Conservation (phyloP, 1,139 yeast genomes). For the Yamadazyma trypodendri region DNA sequence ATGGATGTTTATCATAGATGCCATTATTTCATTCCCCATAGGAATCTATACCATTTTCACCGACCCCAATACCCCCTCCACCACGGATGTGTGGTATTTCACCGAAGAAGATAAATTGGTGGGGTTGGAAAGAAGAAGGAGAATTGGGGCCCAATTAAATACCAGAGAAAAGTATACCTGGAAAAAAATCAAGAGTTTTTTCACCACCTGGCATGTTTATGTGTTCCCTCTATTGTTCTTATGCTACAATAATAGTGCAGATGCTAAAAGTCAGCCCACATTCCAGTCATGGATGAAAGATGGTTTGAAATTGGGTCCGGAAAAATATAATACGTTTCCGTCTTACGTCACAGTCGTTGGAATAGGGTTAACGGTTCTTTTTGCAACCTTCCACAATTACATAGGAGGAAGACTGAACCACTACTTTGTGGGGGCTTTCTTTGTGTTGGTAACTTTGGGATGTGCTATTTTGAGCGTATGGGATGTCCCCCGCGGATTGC, state of each 20-base stretch:
- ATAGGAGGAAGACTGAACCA: conserved; percentile 42
- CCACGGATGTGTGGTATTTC: conserved; percentile 39
- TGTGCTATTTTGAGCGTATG: conserved; percentile 44
- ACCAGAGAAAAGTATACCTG: conserved; percentile 43
- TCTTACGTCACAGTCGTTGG: conserved; percentile 46
- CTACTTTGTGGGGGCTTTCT: conserved; percentile 34
- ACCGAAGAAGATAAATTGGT: conserved; percentile 32
- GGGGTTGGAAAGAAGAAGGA: conserved; percentile 41
- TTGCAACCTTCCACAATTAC: conserved; percentile 45
- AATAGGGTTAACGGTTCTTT: conserved; percentile 36
- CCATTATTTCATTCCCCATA: conserved; percentile 36
- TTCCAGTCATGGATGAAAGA: conserved; percentile 55
- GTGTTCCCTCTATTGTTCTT: conserved; percentile 50
- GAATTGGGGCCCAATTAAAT: conserved; percentile 46
- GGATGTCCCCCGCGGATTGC: conserved; percentile 47
- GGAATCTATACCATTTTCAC: conserved; percentile 35
- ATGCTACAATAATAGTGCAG: conserved; percentile 48
- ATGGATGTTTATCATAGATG: conserved; percentile 41
- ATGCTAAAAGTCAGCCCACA: conserved; percentile 46
- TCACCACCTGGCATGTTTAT: conserved; percentile 49
- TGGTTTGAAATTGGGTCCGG: conserved; percentile 36
- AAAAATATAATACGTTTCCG: conserved; percentile 48
- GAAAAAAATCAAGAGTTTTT: conserved; percentile 38
- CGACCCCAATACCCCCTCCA: conserved; percentile 41
- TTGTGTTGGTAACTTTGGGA: conserved; percentile 37